These are phyloP conservation scores for Ceratocystis huliohia DNA, from an alignment of 2,329 filamentous ascomycete genomes.

Conservation along the genomic window DNA sequence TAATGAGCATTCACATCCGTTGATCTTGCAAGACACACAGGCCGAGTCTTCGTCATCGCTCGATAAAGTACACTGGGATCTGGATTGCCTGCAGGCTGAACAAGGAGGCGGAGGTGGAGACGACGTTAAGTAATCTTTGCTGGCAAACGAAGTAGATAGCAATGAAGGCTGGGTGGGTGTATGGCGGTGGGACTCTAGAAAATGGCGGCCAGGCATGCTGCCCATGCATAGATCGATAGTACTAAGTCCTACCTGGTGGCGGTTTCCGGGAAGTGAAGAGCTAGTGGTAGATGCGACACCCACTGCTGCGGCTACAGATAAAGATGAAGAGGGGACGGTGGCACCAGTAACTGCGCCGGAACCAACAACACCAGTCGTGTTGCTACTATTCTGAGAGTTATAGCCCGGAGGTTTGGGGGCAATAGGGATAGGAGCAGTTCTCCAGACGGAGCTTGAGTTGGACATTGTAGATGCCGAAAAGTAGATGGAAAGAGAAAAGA, in stretches of 20 bases:
- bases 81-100: slow-evolving; percentile 61
- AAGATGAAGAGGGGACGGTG: background rate
- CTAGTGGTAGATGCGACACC: background rate
- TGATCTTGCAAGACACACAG: slow-evolving; percentile 66
- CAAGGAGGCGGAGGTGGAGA: slow-evolving; percentile 37
- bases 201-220: slow-evolving; percentile 30
- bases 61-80: slow-evolving; percentile 58
- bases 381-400: slow-evolving; percentile 21
- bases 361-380: slow-evolving; percentile 24
- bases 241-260: slow-evolving; percentile 35
- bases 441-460: slow-evolving; percentile 40
- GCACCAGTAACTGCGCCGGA: slow-evolving; percentile 27
- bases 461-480: slow-evolving; percentile 35
- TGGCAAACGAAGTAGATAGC: slow-evolving; percentile 36
- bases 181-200: slow-evolving; percentile 15
- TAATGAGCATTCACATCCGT: slow-evolving; percentile 68
- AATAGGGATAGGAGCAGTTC: slow-evolving; percentile 54
- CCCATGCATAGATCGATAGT: slow-evolving; percentile 38
- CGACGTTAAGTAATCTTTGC: slow-evolving; percentile 22
- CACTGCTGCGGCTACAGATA: background rate
- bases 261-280: slow-evolving; percentile 18
- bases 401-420: slow-evolving; percentile 43
- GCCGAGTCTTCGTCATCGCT: slow-evolving; percentile 57
- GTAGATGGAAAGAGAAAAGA: no score
- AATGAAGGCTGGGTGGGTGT: background rate